These are phyloP conservation scores for Hordeum marinum DNA, from an alignment of 176 grass and related monocot species.

Conservation along the genomic window DNA sequence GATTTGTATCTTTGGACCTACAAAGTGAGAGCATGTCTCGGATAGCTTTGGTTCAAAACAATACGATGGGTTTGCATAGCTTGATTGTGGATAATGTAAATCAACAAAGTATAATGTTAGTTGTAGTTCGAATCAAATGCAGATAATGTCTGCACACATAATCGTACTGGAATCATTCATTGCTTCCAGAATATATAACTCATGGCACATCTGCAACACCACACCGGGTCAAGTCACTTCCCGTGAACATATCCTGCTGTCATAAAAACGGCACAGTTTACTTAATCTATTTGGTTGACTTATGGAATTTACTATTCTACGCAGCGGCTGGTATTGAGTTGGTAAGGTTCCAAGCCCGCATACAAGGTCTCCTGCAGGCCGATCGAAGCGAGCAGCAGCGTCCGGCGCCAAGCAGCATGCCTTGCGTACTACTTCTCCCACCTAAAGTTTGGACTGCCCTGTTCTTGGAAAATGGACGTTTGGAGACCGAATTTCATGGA, in stretches of 20 bases:
- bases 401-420: background rate
- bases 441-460: background rate
- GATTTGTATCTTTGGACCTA: too few species aligned
- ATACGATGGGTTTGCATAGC: too few species aligned
- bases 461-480: too few species aligned
- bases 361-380: background rate
- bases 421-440: background rate
- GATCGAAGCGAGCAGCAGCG: background rate
- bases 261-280: background rate
- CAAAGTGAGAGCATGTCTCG: too few species aligned
- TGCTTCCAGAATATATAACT: background rate
- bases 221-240: background rate
- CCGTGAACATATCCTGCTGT: background rate
- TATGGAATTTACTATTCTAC: background rate
- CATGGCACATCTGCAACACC: background rate
- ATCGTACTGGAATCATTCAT: too few species aligned
- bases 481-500: too few species aligned
- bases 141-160: too few species aligned
- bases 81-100: too few species aligned
- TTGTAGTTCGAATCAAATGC: too few species aligned
- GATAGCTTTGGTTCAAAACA: too few species aligned
- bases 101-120: too few species aligned
- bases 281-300: background rate
- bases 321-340: background rate
- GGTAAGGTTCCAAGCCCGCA: background rate